Percentiles rank a stretch among this genome's conserved stretches.
phyloP scores from a whole-genome alignment of 345 rosid genomes.

The Populus simonii region DNA sequence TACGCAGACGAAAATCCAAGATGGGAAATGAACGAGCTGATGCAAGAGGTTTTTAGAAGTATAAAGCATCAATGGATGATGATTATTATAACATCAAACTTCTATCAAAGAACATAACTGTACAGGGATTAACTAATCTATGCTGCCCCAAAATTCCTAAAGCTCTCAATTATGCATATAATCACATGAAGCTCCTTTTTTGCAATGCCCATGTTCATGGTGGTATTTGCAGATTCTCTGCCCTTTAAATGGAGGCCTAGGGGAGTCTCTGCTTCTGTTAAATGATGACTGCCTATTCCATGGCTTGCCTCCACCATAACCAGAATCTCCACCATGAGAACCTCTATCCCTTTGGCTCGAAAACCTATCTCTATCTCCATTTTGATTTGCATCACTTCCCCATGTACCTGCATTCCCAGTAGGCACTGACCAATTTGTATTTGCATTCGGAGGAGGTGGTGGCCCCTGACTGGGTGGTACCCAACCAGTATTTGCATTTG shows the following conservation, averaged over 20 bases:
- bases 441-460: constrained; percentile 28
- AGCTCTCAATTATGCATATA: constrained; percentile 49
- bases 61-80: constrained; percentile 9
- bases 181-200: constrained; percentile 71
- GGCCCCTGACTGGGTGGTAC: constrained; percentile 49
- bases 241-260: constrained; percentile 41
- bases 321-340: constrained; percentile 50
- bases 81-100: background rate
- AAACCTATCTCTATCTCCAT: constrained; percentile 58
- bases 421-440: constrained; percentile 33
- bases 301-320: constrained; percentile 49
- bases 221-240: constrained; percentile 61
- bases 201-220: constrained; percentile 63
- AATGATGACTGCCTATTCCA: constrained; percentile 58
- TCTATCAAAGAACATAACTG: constrained; percentile 18
- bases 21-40: background rate
- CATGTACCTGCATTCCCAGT: constrained; percentile 42
- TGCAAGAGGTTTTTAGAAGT: constrained; percentile 7
- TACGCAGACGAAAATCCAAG: background rate
- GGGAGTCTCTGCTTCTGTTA: constrained; percentile 39
- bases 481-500: constrained; percentile 46
- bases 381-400: constrained; percentile 53
- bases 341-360: constrained; percentile 40
- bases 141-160: constrained; percentile 18
- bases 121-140: constrained; percentile 34